Base-by-base conservation (phyloP, 331 rosid species). In the Erythrophleum ivorense region DNA sequence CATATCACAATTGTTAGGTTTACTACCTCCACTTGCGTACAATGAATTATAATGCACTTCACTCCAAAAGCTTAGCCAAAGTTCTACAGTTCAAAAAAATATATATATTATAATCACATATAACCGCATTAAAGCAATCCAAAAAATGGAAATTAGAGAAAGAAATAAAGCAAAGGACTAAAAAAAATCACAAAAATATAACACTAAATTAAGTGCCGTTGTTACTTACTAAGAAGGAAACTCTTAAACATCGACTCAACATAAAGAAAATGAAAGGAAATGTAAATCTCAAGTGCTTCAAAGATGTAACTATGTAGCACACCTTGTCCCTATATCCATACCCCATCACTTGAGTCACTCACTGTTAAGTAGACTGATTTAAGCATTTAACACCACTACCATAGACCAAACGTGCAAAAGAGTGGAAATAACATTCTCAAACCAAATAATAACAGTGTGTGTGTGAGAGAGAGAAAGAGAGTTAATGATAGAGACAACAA, bases 61-160 rank as follows among this genome's bases (percentile, higher is more conserved):
- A 65, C 99, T 92, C 99, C 99, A 96, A 88, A 96, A 96, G 94
- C 99, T 96, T 72, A 96, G 90, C 99, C 99, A 96, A 69, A 96
- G 74, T 86, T 96, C 99, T 95, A 69, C 24, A 86, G 33, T 36
- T 71, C 45, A 65, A 13, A 12, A 53, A 53, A 13, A 16, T 11
- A 75, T 0, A 53, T 12, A 11, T 5, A 78, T 31, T 15, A 45
- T 16, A 55, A 68, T 75, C 75, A 52, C 36, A 31, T 64, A 46
- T 46, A 43, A 62, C 38, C 82, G 58, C 52, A 34, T 19, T 7
- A 67, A 52, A 10, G 40, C 69, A 80, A 53, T 64, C 12, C 36
- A 34, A 68, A 80, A 0, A 52, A 60, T 2, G 14, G 12, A 34
- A 40, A 55, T 45, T 41, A 31, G 21, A 10, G 36, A 19, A 19